A percentile compares a stretch with the other conserved stretches of the same genome.
phyloP scores from a whole-genome alignment of 305 asterid species.

The Solanum hybrid region DNA sequence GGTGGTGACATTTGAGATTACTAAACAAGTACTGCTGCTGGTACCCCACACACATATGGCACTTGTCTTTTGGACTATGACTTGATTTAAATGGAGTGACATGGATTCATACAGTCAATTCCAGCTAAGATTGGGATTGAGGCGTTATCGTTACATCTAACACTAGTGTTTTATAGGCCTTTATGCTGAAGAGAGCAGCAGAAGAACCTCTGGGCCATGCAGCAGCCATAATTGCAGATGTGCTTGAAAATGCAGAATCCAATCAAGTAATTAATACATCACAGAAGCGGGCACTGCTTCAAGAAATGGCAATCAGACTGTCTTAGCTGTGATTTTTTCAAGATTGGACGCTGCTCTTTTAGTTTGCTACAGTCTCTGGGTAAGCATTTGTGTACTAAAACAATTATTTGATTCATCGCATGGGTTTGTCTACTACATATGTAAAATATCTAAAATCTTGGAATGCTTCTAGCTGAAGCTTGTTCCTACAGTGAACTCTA shows the following conservation, averaged over 20 bases:
- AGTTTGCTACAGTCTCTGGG: background rate
- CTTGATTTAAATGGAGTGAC: background rate
- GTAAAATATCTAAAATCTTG: background rate
- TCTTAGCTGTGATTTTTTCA: conserved; percentile 28
- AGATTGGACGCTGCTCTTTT: background rate
- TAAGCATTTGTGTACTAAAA: background rate
- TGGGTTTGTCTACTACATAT: background rate
- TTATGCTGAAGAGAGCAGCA: conserved; percentile 92
- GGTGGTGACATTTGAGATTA: background rate
- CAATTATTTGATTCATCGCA: background rate
- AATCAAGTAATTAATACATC: conserved; percentile 63
- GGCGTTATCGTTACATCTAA: background rate
- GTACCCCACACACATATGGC: background rate
- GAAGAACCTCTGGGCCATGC: conserved; percentile 98
- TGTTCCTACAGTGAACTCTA: background rate
- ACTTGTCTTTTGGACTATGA: background rate
- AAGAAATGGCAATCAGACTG: conserved; percentile 81
- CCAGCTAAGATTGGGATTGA: background rate
- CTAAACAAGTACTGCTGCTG: background rate
- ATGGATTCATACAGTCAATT: background rate
- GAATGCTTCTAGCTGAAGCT: background rate
- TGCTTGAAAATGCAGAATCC: conserved; percentile 80
- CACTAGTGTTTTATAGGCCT: conserved; percentile 40
- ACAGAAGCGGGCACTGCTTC: conserved; percentile 85
- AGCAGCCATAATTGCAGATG: conserved; percentile 80